These are phyloP conservation scores for Panicum virgatum DNA, from an alignment of 202 grass and related monocot genomes.

Conservation along the genomic window DNA sequence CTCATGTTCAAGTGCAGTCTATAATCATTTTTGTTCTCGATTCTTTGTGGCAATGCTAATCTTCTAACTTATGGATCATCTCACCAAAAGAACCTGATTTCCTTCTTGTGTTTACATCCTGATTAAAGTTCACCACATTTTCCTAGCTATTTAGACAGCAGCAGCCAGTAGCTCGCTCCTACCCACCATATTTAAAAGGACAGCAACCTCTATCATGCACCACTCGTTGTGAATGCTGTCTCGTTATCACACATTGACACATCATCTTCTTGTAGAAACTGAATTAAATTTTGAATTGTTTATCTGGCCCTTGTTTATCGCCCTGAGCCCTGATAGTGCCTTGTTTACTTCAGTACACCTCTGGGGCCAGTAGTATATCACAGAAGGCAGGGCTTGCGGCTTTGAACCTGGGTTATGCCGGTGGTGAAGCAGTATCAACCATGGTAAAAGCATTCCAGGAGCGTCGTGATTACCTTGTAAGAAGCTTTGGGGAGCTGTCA, in stretches of 20 bases:
- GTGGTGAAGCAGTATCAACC: conserved; percentile 81
- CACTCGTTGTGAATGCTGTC: neutral
- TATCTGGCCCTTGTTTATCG: neutral
- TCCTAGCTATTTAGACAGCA: neutral
- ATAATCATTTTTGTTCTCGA: neutral
- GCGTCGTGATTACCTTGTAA: conserved; percentile 82
- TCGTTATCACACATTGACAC: neutral
- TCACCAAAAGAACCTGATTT: conserved; percentile 7
- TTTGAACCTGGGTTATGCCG: conserved; percentile 83
- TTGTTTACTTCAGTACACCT: conserved; percentile 69
- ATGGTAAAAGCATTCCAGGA: conserved; percentile 97
- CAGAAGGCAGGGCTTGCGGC: conserved; percentile 95
- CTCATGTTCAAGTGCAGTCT: neutral
- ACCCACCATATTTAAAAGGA: neutral
- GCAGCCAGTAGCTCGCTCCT: neutral
- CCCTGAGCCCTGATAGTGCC: neutral
- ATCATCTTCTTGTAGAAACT: conserved; percentile 14
- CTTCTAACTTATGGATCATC: conserved; percentile 7
- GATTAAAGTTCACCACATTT: conserved; percentile 2
- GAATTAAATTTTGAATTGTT: neutral
- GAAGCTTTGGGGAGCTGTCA: conserved; percentile 67
- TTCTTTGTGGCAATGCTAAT: neutral
- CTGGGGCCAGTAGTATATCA: conserved; percentile 90
- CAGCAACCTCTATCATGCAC: conserved; percentile 6
- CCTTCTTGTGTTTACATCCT: conserved; percentile 21